These are phyloP conservation scores for Chamaecrista fasciculata DNA, from an alignment of 306 rosid genomes.

Conservation along the genomic window DNA sequence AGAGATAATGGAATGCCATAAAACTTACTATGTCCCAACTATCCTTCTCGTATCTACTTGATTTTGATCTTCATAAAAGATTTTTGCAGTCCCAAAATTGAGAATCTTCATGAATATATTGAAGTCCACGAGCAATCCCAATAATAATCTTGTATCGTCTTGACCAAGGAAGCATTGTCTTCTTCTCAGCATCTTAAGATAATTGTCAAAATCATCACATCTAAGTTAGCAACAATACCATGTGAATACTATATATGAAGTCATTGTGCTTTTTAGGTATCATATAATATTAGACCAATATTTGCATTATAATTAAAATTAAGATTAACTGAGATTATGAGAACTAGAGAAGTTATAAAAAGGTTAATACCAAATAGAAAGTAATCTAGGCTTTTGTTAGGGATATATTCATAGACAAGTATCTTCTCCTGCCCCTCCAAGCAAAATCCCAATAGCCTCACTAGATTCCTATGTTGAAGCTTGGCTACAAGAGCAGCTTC, in stretches of 20 bases:
- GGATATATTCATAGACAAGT: too few species aligned
- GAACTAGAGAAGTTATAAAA: background rate
- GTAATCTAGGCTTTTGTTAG: too few species aligned
- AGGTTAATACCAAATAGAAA: constrained; percentile 41
- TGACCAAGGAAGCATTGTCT: constrained; percentile 47
- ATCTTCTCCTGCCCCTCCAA: too few species aligned
- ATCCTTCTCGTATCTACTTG: constrained; percentile 46
- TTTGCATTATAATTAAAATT: too few species aligned
- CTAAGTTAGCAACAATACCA: background rate
- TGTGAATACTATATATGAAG: background rate
- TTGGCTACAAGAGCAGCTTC: constrained; percentile 53
- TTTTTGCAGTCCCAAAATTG: constrained; percentile 71
- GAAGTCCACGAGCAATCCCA: constrained; percentile 60
- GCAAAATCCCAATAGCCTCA: too few species aligned
- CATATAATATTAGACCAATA: background rate
- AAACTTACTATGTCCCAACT: constrained; percentile 73
- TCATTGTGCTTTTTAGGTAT: background rate
- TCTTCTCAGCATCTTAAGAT: constrained; percentile 37
- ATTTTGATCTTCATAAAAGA: constrained; percentile 41
- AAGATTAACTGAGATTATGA: background rate
- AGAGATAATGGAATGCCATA: too few species aligned
- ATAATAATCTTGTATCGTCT: constrained; percentile 43
- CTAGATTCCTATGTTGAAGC: constrained; percentile 58
- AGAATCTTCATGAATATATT: constrained; percentile 70
- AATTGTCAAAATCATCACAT: constrained; percentile 6